Base-by-base conservation (phyloP, 768 basidiomycete genomes). In the Podaxis sp. region DNA sequence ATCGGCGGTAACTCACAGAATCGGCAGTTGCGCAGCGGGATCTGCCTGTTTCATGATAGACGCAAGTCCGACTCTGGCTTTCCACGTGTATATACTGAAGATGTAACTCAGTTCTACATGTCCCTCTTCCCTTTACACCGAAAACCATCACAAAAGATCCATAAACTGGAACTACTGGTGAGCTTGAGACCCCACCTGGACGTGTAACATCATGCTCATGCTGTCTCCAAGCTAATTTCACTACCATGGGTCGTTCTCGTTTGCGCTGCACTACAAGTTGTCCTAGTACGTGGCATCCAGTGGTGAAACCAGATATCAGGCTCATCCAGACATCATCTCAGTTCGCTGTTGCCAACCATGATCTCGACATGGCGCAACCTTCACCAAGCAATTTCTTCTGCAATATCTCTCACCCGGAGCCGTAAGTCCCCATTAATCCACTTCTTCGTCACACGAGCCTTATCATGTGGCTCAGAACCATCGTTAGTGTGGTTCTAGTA, bases 31-130 rank as follows among this genome's bases (percentile, higher is more conserved):
- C 23, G 59, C 59, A 35, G 51, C 25, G 16, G 59, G 50, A 53
- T 60, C 59, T 23, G 42, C 59, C 14, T 60, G 59, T 25, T 60
- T 60, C 46, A 60, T 60, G 27, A 53, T 53, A 10, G 59, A 60
- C 18, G 59, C 53, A 32, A 53, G 59, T 27, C 3, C 36, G 14
- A 44, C 32, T 35, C n/a, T 9, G 32, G 2, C 42, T 14, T 35
- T 11, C 23, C 18, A 16, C n/a, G 10, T 25, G 25, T 25, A 2
- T 21, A 37, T 46, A 14, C 59, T 60, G 40, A 60, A 6, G 2
- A 23, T 23, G 16, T 11, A 14, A 23, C 18, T 25, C 23, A 60
- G 59, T 60, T 60, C 16, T 60, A 60, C 28, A 44, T 60, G 59
- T 21, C 59, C 14, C 36, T 44, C 32, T 35, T 13, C 5, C 59